Percentiles rank a stretch among this genome's conserved stretches.
phyloP scores from a whole-genome alignment of 208 protist species.

The Blastocrithidia nonstop region DNA sequence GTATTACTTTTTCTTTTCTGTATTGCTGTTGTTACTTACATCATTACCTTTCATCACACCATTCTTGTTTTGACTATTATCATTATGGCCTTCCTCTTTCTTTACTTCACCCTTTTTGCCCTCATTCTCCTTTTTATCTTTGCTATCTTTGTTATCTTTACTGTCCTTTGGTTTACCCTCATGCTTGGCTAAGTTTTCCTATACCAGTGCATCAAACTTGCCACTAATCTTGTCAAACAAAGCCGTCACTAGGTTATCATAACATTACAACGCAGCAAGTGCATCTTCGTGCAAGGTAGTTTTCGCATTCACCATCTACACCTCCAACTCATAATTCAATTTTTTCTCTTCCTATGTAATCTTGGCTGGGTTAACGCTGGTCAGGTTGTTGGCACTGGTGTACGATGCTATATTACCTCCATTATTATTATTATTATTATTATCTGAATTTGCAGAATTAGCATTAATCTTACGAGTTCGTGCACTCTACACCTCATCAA shows the following conservation, averaged over 20 bases:
- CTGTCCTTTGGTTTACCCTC: slow-evolving; percentile 13
- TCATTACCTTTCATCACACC: no score
- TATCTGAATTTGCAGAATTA: neutral
- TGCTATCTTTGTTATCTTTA: slow-evolving; percentile 8
- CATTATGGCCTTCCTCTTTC: slow-evolving; percentile 4
- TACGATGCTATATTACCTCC: neutral
- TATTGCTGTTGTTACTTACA: neutral
- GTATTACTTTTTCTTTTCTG: no score
- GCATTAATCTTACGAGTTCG: slow-evolving; percentile 9
- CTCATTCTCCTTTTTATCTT: slow-evolving; percentile 1
- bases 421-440: slow-evolving; percentile 1
- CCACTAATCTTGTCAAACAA: slow-evolving; percentile 78
- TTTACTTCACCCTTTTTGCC: neutral
- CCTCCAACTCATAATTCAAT: neutral
- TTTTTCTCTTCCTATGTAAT: no score
- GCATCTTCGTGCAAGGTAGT: slow-evolving; percentile 71
- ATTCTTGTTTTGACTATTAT: neutral
- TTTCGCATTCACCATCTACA: slow-evolving; percentile 4
- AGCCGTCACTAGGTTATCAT: slow-evolving; percentile 70
- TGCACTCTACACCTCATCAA: slow-evolving; percentile 54
- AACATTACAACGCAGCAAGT: slow-evolving; percentile 40
- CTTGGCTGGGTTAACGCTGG: no score
- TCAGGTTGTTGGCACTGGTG: no score
- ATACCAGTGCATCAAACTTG: slow-evolving; percentile 72
- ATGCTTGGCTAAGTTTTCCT: slow-evolving; percentile 61